Evolutionary conservation across 1,284 basidiomycete genomes (phyloP).

Genomic region (Boletellus deceptivus): DNA sequence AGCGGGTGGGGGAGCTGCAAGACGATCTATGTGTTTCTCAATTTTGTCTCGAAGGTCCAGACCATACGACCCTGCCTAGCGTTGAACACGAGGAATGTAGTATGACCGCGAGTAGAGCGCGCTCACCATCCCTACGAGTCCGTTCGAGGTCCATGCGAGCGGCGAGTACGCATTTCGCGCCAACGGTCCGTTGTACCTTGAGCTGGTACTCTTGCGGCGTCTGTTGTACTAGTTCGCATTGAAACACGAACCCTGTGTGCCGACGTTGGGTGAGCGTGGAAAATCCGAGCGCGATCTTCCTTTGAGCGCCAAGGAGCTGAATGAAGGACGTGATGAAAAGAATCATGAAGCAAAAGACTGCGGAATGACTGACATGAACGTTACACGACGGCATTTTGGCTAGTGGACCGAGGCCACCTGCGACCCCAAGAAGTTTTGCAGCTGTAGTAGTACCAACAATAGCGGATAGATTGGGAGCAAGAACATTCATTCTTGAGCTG

Average conservation of each 20-base stretch:
- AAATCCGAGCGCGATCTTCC: conserved; percentile 86
- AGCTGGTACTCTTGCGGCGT: conserved; percentile 91
- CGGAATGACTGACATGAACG: conserved; percentile 68
- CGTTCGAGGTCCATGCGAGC: conserved; percentile 92
- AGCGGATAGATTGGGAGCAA: conserved; percentile 96
- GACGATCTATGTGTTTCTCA: conserved; percentile 86
- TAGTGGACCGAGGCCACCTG: conserved; percentile 88
- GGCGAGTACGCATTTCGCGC: conserved; percentile 88
- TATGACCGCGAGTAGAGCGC: background rate
- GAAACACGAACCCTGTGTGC: conserved; percentile 97
- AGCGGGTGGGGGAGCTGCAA: conserved; percentile 91
- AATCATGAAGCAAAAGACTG: background rate
- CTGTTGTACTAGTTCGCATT: conserved; percentile 82
- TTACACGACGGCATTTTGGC: conserved; percentile 97
- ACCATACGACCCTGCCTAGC: conserved; percentile 69
- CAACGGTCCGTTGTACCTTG: conserved; percentile 90
- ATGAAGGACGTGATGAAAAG: conserved; percentile 1
- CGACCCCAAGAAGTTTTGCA: conserved; percentile 95
- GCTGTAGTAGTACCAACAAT: conserved; percentile 98
- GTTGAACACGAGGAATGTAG: conserved; percentile 2
- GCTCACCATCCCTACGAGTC: conserved; percentile 69
- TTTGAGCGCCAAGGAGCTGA: conserved; percentile 90
- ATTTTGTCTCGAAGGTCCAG: conserved; percentile 80
- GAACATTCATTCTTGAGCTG: conserved; percentile 96
- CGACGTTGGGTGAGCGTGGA: conserved; percentile 78